Percentiles rank a stretch among this genome's conserved stretches.
These are phyloP conservation scores for Boletus albobrunnescens DNA, from an alignment of 1,284 basidiomycete genomes.

Conservation along the genomic window DNA sequence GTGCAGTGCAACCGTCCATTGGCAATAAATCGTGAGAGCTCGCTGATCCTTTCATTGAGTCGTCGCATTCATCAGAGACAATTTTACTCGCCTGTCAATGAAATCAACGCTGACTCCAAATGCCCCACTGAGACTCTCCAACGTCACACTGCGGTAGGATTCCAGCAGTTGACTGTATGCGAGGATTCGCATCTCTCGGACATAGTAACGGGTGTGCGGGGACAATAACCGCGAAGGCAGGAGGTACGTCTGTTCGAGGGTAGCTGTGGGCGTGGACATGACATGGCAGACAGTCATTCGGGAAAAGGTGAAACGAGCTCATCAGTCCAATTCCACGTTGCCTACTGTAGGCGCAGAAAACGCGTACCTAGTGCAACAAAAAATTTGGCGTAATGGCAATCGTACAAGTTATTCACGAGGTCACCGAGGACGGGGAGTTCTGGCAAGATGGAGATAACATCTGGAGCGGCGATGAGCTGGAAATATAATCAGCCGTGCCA, in stretches of 20 bases:
- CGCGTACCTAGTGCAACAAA: constrained; percentile 79
- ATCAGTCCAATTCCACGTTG: constrained; percentile 8
- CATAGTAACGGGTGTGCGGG: constrained; percentile 87
- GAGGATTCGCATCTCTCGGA: constrained; percentile 95
- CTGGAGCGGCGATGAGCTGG: constrained; percentile 64
- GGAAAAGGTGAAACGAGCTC: constrained; percentile 4
- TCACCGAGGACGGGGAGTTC: constrained; percentile 70
- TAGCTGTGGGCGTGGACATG: constrained; percentile 46
- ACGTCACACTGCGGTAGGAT: constrained; percentile 85
- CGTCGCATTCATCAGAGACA: neutral
- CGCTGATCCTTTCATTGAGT: constrained; percentile 45
- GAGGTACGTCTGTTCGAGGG: constrained; percentile 84
- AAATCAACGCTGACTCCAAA: constrained; percentile 91
- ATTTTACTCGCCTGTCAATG: constrained; percentile 69
- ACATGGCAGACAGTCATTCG: constrained; percentile 1
- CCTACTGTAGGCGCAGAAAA: constrained; percentile 2
- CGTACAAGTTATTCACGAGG: constrained; percentile 76
- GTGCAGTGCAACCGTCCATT: constrained; percentile 84
- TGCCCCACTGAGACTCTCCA: constrained; percentile 81
- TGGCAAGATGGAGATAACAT: constrained; percentile 69
- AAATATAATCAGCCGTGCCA: constrained; percentile 3
- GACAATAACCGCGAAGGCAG: constrained; percentile 83
- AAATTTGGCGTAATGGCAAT: constrained; percentile 93
- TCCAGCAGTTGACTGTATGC: constrained; percentile 93
- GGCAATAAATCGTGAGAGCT: constrained; percentile 91